A percentile compares a stretch with the other conserved stretches of the same genome.
Evolutionary conservation across 495 filamentous ascomycete genomes (phyloP).

Genomic region (Hyaloscypha finlandica): DNA sequence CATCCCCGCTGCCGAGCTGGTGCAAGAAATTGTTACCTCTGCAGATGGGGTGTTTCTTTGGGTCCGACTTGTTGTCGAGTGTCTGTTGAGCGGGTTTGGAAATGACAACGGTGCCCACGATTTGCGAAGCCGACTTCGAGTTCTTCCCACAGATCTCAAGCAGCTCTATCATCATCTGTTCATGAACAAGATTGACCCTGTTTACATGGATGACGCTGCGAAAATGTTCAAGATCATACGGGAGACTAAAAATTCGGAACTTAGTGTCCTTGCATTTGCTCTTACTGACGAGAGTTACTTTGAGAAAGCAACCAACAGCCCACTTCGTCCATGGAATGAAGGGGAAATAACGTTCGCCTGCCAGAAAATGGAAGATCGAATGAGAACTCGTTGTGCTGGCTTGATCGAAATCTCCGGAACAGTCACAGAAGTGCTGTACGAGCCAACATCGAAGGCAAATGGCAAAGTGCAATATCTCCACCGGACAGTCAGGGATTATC

Average conservation of each 20-base stretch:
- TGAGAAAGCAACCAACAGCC: not conserved
- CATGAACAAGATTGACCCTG: not conserved
- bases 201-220: not conserved
- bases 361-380: constrained; percentile 1
- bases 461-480: constrained; percentile 15
- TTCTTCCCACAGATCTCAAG: constrained; percentile 34
- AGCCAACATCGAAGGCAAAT: not conserved
- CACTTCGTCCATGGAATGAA: not conserved
- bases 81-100: constrained; percentile 33
- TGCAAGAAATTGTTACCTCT: constrained; percentile 6
- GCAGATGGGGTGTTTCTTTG: constrained; percentile 31
- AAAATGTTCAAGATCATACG: not conserved
- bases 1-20: not conserved
- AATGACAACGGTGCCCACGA: constrained; percentile 34
- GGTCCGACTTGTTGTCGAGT: constrained; percentile 36
- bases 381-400: constrained; percentile 13
- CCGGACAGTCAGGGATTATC: constrained; percentile 14
- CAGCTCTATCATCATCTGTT: constrained; percentile 34
- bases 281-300: constrained; percentile 5
- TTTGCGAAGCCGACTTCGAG: constrained; percentile 29
- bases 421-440: not conserved
- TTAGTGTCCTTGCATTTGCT: constrained; percentile 1
- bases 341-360: not conserved
- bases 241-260: not conserved
- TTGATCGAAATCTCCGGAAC: constrained; percentile 10